Evolutionary conservation across 345 rosid species (phyloP).

Genomic region (Reutealis trisperma): DNA sequence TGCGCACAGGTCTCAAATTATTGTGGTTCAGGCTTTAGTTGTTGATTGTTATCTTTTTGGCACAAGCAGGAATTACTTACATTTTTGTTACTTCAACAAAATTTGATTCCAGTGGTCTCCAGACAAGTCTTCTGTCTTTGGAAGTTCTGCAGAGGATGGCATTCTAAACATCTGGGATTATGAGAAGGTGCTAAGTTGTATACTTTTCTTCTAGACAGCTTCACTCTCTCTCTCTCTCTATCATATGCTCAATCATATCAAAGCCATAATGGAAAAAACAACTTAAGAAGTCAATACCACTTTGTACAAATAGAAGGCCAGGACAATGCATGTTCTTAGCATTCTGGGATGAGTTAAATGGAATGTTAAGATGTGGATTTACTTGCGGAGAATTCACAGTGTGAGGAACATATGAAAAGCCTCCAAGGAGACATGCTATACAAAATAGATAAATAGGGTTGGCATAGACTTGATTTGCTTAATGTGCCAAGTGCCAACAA

Average conservation of each 20-base stretch:
- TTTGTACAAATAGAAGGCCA: neutral
- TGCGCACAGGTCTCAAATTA: conserved; percentile 68
- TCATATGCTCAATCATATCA: neutral
- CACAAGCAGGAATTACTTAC: neutral
- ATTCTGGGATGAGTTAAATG: neutral
- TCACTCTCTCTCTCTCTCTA: neutral
- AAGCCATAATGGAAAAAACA: neutral
- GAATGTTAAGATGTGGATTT: neutral
- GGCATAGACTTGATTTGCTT: neutral
- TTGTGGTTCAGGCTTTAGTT: neutral
- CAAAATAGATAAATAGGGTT: neutral
- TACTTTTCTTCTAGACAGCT: neutral
- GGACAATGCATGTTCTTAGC: neutral
- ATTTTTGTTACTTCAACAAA: neutral
- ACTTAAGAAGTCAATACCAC: neutral
- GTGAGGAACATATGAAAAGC: neutral
- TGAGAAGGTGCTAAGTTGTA: conserved; percentile 16
- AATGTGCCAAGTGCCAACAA: neutral
- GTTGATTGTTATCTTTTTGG: neutral
- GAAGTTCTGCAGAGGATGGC: conserved; percentile 41
- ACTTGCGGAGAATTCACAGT: neutral
- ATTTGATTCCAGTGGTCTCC: conserved; percentile 36
- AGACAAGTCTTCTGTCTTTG: conserved; percentile 33
- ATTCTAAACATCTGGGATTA: conserved; percentile 37
- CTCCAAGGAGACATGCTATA: neutral